These are phyloP conservation scores for Cicer chorassanicum DNA, from an alignment of 306 rosid genomes.

Conservation along the genomic window DNA sequence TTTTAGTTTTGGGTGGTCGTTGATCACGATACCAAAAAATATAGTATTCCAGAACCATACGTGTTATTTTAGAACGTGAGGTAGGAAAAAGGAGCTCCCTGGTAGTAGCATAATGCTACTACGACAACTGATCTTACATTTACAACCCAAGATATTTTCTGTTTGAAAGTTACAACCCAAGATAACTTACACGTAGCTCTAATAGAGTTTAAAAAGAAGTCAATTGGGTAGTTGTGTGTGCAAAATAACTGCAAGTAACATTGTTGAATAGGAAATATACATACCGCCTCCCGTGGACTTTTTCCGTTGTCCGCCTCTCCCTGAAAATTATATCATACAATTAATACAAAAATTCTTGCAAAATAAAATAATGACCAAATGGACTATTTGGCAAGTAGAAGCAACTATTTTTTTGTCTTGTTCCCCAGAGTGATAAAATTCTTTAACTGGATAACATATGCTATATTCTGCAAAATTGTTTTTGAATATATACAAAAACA, in stretches of 20 bases:
- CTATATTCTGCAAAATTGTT: background rate
- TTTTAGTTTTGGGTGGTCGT: background rate
- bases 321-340: constrained; percentile 56
- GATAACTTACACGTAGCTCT: constrained; percentile 24
- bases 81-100: too few relatives aligned
- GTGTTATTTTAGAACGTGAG: too few relatives aligned
- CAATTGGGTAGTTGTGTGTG: background rate
- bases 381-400: constrained; percentile 15
- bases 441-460: constrained; percentile 14
- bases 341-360: constrained; percentile 17
- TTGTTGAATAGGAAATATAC: constrained; percentile 41
- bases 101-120: background rate
- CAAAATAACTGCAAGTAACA: constrained; percentile 19
- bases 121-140: background rate
- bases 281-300: constrained; percentile 79
- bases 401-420: constrained; percentile 5
- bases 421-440: background rate
- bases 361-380: constrained; percentile 19
- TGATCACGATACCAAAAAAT: background rate
- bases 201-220: constrained; percentile 5
- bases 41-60: background rate
- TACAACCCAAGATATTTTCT: too few relatives aligned
- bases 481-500: background rate
- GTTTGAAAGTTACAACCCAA: background rate
- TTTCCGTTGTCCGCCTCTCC: constrained; percentile 68